Evolutionary conservation across 768 basidiomycete genomes (phyloP), one percentile per base, ranked within the genome.

Genomic region (Austroboletus eburneus): DNA sequence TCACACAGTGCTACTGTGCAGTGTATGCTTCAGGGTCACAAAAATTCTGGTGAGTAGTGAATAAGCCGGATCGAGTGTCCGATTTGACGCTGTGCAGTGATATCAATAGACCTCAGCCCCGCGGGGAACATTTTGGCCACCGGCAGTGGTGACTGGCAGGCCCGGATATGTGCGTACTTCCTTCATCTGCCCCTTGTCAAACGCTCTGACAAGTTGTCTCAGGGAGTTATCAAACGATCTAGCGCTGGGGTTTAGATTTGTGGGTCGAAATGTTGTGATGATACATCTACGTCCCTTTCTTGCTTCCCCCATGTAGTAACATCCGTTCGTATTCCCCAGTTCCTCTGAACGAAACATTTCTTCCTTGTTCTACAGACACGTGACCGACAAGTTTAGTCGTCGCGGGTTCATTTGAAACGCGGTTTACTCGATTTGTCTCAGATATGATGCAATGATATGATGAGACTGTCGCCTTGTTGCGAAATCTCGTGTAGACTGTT

Each of bases 1-100:
- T 81, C 89, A 43, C 75, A 79, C 52, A 77, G 76, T 12, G 84
- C 81, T 33, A 78, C 82, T 34, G 85, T 92, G 58, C 94, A 98
- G 65, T 86, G 90, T 59, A 91, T 95, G 87, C 73, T 99, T 25
- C 94, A 97, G 64, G 83, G 65, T 12, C 75, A 74, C 59, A 78
- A 85, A 68, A 85, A 86, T 59, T 81, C 80, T 38, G 80, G 80
- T 80, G 54, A 27, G 78, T 65, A 27, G 20, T 53, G n/a, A 30
- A 30, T 12, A 17, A 23, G 38, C 23, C 29, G 21, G 43, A n/a
- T 42, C 32, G 32, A 43, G 5, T 27, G 27, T 5, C 27, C n/a
- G 24, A 46, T 52, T 50, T 51, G 13, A 50, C 39, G 41, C 27
- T 37, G 33, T 25, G 10, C 59, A 81, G 83, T 86, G 56, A 86